Evolutionary conservation across 768 basidiomycete genomes (phyloP).

Genomic region (Cystobasidium tubakii): DNA sequence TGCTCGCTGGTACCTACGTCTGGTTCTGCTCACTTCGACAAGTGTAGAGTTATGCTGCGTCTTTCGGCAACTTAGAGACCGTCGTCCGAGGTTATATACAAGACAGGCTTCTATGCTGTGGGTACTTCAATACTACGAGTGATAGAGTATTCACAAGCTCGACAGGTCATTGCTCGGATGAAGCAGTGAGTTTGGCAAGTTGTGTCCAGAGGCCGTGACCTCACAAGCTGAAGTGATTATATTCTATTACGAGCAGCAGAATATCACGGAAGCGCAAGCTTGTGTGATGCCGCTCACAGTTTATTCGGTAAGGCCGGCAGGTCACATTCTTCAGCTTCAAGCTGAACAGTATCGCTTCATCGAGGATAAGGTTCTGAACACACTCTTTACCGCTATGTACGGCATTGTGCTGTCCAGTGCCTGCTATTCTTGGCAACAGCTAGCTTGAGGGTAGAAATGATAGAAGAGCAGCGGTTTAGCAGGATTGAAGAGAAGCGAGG

Average conservation of each 20-base stretch:
- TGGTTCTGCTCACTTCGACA: constrained; percentile 41
- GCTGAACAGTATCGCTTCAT: too few relatives aligned
- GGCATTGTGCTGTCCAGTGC: constrained; percentile 38
- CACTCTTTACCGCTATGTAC: constrained; percentile 40
- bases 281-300: constrained; percentile 28
- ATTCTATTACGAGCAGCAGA: neutral
- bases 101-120: constrained; percentile 38
- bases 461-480: constrained; percentile 38
- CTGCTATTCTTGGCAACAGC: constrained; percentile 38
- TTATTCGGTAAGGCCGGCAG: constrained; percentile 9
- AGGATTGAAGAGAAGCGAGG: constrained; percentile 39
- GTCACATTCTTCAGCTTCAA: too few relatives aligned
- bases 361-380: constrained; percentile 37
- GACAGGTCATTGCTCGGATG: constrained; percentile 30
- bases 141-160: constrained; percentile 26
- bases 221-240: neutral
- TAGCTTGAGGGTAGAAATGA: constrained; percentile 37
- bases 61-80: constrained; percentile 15
- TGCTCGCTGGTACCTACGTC: constrained; percentile 17
- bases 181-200: neutral
- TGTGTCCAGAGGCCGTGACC: neutral
- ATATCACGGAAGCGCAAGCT: constrained; percentile 1
- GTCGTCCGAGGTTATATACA: constrained; percentile 35
- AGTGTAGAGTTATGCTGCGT: neutral
- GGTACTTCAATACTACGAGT: constrained; percentile 17